Evolutionary conservation across 2,329 filamentous ascomycete species (phyloP).

Genomic region (Neurospora crassa): DNA sequence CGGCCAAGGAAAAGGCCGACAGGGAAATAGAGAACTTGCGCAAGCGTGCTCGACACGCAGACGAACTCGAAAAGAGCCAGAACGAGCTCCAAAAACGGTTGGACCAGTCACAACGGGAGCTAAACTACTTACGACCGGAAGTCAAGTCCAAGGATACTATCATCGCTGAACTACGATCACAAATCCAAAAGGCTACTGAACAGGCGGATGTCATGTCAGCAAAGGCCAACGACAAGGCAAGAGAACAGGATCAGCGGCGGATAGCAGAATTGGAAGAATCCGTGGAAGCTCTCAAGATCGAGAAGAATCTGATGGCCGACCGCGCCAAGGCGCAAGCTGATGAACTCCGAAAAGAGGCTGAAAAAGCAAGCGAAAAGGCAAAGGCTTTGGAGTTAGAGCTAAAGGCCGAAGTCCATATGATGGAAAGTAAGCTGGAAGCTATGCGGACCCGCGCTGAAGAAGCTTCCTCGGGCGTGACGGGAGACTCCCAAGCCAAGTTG

Average conservation of each 20-base stretch:
- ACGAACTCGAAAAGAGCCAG: constrained; percentile 47
- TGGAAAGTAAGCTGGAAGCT: constrained; percentile 85
- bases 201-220: constrained; percentile 58
- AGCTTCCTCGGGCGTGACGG: constrained; percentile 69
- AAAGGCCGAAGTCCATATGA: constrained; percentile 62
- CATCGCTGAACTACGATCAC: constrained; percentile 58
- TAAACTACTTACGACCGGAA: constrained; percentile 45
- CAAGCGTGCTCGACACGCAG: constrained; percentile 37
- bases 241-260: constrained; percentile 53
- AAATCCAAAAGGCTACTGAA: constrained; percentile 58
- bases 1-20: constrained; percentile 48
- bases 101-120: constrained; percentile 47
- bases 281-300: constrained; percentile 59
- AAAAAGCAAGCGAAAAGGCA: constrained; percentile 61
- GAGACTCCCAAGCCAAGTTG: constrained; percentile 80
- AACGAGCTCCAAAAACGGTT: constrained; percentile 45
- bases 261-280: constrained; percentile 45
- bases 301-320: constrained; percentile 67
- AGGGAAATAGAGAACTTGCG: constrained; percentile 38
- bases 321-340: constrained; percentile 55
- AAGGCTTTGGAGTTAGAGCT: constrained; percentile 65
- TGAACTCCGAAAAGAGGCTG: constrained; percentile 63
- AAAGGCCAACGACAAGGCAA: constrained; percentile 55
- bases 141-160: constrained; percentile 52
- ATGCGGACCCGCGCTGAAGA: constrained; percentile 83